These are phyloP conservation scores for Chamaecyparis obtusa DNA, from an alignment of 75 land plant species.

Conservation along the genomic window DNA sequence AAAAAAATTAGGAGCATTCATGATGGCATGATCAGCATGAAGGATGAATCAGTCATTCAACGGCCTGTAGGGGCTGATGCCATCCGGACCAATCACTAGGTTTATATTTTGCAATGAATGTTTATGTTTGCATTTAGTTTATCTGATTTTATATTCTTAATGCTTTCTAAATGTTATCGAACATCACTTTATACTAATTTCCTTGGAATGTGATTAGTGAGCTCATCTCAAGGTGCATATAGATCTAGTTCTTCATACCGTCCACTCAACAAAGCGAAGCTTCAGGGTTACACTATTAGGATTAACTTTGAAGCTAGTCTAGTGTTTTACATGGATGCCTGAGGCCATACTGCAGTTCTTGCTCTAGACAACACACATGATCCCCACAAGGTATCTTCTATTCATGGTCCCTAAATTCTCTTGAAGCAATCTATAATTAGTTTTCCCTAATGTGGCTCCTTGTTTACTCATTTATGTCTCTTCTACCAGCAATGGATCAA, in stretches of 20 bases:
- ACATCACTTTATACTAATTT: not conserved
- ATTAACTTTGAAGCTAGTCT: conserved; percentile 14
- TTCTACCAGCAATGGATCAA: conserved; percentile 62
- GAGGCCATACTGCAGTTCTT: not conserved
- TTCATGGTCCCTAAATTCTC: not conserved
- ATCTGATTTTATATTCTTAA: too few relatives aligned
- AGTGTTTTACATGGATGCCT: not conserved
- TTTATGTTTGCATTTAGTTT: too few relatives aligned
- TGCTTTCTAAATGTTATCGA: too few relatives aligned
- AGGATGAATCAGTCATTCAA: too few relatives aligned
- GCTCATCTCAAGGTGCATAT: too few relatives aligned
- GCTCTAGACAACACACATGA: not conserved
- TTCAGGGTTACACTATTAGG: not conserved
- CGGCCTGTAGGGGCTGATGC: too few relatives aligned
- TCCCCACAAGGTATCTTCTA: not conserved
- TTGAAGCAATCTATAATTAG: not conserved
- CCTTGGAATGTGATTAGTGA: not conserved
- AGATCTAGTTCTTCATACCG: not conserved
- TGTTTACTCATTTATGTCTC: not conserved
- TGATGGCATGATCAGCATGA: too few relatives aligned
- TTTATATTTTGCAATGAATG: too few relatives aligned
- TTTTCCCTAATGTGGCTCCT: not conserved
- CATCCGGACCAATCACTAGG: too few relatives aligned
- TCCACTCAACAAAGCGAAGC: not conserved
- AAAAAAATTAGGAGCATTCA: too few relatives aligned